Conservation (phyloP, 2,329 filamentous ascomycete genomes). For the Rhynchosporium graminicola region DNA sequence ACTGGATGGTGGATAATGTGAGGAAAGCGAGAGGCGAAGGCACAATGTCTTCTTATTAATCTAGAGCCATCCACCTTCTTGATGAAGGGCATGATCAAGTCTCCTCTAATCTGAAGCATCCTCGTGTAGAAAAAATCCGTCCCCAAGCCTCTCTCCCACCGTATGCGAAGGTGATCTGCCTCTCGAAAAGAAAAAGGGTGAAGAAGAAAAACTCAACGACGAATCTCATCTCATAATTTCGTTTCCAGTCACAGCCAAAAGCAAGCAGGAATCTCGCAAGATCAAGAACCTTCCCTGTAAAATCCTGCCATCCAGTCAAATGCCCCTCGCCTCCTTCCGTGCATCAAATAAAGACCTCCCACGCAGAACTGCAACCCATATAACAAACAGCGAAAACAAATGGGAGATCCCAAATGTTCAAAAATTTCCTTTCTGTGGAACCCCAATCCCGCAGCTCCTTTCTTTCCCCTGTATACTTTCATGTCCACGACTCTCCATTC, state of each 20-base stretch:
- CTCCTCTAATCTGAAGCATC: neutral
- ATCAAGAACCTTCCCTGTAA: slow-evolving; percentile 12
- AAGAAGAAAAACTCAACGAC: neutral
- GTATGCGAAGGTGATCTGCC: neutral
- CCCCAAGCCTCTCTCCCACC: neutral
- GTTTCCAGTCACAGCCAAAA: slow-evolving; percentile 15
- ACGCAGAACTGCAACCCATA: neutral
- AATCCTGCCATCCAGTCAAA: neutral
- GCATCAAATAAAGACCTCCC: neutral
- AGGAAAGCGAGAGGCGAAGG: neutral
- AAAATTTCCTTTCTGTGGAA: slow-evolving; percentile 16
- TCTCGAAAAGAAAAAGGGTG: slow-evolving; percentile 8
- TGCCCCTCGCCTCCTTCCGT: neutral
- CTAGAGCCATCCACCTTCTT: slow-evolving; percentile 2
- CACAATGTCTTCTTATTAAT: slow-evolving; percentile 16
- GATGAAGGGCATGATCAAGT: neutral
- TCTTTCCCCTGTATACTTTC: slow-evolving; percentile 18
- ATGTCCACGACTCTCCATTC: slow-evolving; percentile 12
- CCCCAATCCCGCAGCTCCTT: slow-evolving; percentile 10
- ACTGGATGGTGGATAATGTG: neutral
- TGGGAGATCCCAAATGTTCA: slow-evolving; percentile 16
- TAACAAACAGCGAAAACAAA: slow-evolving; percentile 13
- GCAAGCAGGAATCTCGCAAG: slow-evolving; percentile 12
- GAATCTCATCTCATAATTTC: slow-evolving; percentile 15
- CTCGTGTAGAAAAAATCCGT: neutral